Base-by-base conservation (phyloP, 805 yeast genomes). In the Metschnikowia reukaufii region DNA sequence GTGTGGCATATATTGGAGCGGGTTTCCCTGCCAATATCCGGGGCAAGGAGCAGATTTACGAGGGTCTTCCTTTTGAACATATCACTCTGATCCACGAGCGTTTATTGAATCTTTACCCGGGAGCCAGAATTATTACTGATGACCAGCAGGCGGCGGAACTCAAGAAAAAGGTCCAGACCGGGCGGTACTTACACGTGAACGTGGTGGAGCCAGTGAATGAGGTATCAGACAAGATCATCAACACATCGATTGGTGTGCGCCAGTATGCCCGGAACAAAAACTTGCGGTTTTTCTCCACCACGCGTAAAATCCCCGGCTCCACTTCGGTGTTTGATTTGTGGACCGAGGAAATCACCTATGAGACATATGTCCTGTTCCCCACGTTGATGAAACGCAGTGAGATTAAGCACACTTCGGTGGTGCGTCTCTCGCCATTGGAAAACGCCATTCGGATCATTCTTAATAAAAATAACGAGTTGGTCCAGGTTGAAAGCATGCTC, bases 41-140 rank as follows among this genome's bases (percentile, higher is more conserved):
- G 58, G 86, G 87, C 39, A 81, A 84, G 59, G 83, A 82, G 49
- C 89, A 84, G 62, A 85, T 89, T 43, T 87, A 84, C 60, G 96
- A 89, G 66, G 96, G 96, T 5, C 73, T 81, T 44, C 89, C 96
- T 25, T 89, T 86, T 68, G 97, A 89, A 62, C 94, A 87, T 64
- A 83, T 89, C 49, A 82, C 90, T 2, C 83, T 92, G 3, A 86
- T 89, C 62, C 89, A 86, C 57, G 87, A 84, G 57, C 74, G 96
- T 55, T 68, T 90, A 49, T 75, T 84, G 56, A 79, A 82, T 58
- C 65, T 86, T 39, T 86, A 88, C 63, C 95, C 94, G 23, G 96
- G 96, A 42, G 88, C 96, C 1, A 78, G 84, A 46, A 79, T 88
- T 44, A 71, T 88, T 30, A 70, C 82, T 21, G 78, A 72, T 50